A percentile compares a stretch with the other conserved stretches of the same genome.
These are phyloP conservation scores for Adansonia madagascariensis DNA, from an alignment of 441 rosid genomes.

Conservation along the genomic window DNA sequence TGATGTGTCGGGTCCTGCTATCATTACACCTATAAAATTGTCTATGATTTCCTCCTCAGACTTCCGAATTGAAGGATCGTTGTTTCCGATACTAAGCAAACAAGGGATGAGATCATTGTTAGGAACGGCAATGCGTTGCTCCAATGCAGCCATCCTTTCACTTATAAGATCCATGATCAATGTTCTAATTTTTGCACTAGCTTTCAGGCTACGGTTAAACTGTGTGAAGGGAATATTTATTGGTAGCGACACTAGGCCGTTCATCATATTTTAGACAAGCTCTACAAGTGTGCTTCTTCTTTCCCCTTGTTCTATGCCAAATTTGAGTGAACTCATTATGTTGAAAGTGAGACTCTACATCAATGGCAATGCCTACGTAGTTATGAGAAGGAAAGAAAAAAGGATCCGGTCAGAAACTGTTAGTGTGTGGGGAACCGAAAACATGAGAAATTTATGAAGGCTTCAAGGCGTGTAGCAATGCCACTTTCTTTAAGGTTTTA, in stretches of 20 bases:
- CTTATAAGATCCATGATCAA: constrained; percentile 39
- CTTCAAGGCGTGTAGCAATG: too few relatives aligned
- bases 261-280: constrained; percentile 38
- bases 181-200: constrained; percentile 31
- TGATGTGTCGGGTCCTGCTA: constrained; percentile 55
- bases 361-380: constrained; percentile 32
- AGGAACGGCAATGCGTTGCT: constrained; percentile 24
- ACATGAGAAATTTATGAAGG: too few relatives aligned
- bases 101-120: constrained; percentile 43
- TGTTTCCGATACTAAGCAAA: constrained; percentile 32
- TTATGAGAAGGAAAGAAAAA: too few relatives aligned
- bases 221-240: constrained; percentile 51
- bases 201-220: constrained; percentile 42
- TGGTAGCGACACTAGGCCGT: constrained; percentile 53
- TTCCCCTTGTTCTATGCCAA: constrained; percentile 41
- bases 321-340: constrained; percentile 48
- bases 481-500: too few relatives aligned
- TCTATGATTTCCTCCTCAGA: constrained; percentile 50
- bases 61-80: constrained; percentile 12
- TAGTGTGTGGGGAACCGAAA: too few relatives aligned
- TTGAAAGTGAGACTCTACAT: constrained; percentile 47
- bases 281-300: constrained; percentile 35
- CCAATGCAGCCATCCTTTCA: constrained; percentile 38
- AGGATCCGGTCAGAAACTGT: too few relatives aligned
- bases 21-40: constrained; percentile 44